A percentile compares a stretch with the other conserved stretches of the same genome.
Conservation (phyloP, 2,329 filamentous ascomycete species). For the Nemania sp. region DNA sequence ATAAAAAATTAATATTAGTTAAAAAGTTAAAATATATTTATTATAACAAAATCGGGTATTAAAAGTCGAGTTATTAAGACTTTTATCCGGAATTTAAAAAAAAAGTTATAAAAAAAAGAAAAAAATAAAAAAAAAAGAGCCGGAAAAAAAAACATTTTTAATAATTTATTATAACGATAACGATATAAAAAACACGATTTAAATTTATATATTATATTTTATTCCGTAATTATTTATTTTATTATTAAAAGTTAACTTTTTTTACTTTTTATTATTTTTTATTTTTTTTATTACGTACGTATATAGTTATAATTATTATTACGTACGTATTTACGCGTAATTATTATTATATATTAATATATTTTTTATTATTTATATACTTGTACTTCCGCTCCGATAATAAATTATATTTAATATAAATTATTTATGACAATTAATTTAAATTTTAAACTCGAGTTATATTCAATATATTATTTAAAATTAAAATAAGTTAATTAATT, state of each 20-base stretch:
- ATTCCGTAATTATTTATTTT: not conserved
- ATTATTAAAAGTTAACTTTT: too few relatives aligned
- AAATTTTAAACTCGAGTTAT: conserved; percentile 1
- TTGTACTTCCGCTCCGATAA: too few relatives aligned
- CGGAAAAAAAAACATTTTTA: not conserved
- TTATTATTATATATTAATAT: not conserved
- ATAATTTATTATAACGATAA: not conserved
- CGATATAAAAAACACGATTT: not conserved
- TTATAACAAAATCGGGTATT: too few relatives aligned
- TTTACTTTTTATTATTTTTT: too few relatives aligned
- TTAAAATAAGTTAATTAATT: not conserved
- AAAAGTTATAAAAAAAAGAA: too few relatives aligned
- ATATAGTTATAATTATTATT: too few relatives aligned
- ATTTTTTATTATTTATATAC: too few relatives aligned
- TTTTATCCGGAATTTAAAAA: not conserved
- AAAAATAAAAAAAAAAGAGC: not conserved
- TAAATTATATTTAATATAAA: not conserved
- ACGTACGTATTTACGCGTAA: too few relatives aligned
- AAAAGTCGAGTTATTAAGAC: not conserved
- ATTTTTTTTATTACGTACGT: too few relatives aligned
- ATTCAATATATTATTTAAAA: conserved; percentile 3
- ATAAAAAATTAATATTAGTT: not conserved
- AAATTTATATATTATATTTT: not conserved
- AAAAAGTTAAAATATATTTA: not conserved
- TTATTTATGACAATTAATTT: not conserved